Evolutionary conservation across 768 basidiomycete genomes (phyloP).

Genomic region (Termitomyces titanicus): DNA sequence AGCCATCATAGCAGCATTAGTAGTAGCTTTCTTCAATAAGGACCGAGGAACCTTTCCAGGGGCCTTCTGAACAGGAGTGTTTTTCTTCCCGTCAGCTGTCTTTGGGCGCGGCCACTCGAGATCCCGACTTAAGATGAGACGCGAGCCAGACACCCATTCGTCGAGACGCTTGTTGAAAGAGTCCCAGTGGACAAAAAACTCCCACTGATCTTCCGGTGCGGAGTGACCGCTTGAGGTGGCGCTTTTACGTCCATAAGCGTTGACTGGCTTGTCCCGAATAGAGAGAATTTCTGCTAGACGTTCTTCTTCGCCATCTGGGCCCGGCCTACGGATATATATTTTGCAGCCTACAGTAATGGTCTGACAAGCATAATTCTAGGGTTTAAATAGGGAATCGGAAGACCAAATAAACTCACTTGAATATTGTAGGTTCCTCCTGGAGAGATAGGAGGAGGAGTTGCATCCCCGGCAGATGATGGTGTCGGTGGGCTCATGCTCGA

Average conservation of each 20-base stretch:
- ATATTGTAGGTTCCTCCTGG: constrained; percentile 75
- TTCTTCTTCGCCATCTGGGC: constrained; percentile 78
- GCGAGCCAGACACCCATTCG: constrained; percentile 91
- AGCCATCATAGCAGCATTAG: constrained; percentile 58
- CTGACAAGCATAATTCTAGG: constrained; percentile 38
- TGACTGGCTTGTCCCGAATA: constrained; percentile 82
- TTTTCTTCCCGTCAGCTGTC: constrained; percentile 54
- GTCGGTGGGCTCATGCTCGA: constrained; percentile 33
- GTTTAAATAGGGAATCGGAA: constrained; percentile 19
- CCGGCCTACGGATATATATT: constrained; percentile 84
- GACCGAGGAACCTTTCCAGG: constrained; percentile 63
- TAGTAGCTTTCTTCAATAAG: constrained; percentile 66
- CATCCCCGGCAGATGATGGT: constrained; percentile 36
- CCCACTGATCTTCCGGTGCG: constrained; percentile 74
- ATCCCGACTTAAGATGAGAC: constrained; percentile 79
- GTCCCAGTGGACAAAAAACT: constrained; percentile 99
- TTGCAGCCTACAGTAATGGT: constrained; percentile 93
- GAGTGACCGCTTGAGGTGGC: constrained; percentile 32
- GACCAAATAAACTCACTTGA: constrained; percentile 46
- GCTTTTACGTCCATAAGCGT: constrained; percentile 51
- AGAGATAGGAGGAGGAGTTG: constrained; percentile 60
- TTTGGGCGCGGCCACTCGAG: constrained; percentile 97
- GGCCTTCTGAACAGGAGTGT: constrained; percentile 44
- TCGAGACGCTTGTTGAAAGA: constrained; percentile 99
- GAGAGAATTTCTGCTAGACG: constrained; percentile 95